Percentiles rank a stretch among this genome's conserved stretches.
Conservation (phyloP, 495 filamentous ascomycete genomes). For the Hamigera avellanea region DNA sequence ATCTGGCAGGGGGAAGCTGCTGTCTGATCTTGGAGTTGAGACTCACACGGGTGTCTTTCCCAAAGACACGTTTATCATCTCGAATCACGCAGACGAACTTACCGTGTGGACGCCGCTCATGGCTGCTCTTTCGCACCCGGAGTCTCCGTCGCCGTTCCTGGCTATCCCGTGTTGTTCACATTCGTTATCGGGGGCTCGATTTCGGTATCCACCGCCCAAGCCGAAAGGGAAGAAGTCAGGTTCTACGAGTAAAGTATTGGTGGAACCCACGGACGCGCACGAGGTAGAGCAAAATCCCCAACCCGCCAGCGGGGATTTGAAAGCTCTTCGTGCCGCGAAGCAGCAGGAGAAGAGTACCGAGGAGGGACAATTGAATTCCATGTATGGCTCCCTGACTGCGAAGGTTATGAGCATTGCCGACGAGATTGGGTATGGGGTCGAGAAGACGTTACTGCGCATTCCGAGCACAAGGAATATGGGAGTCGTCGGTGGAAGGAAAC, state of each 20-base stretch:
- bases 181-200: slow-evolving; percentile 61
- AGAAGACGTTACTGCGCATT: slow-evolving; percentile 72
- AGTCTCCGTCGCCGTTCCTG: slow-evolving; percentile 53
- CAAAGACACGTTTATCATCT: slow-evolving; percentile 77
- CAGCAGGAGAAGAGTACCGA: slow-evolving; percentile 21
- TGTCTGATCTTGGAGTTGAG: slow-evolving; percentile 11
- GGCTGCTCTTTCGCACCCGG: slow-evolving; percentile 54
- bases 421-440: slow-evolving; percentile 62
- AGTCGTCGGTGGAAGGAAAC: slow-evolving; percentile 49
- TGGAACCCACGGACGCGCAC: not conserved
- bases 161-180: slow-evolving; percentile 94
- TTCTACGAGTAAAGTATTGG: not conserved
- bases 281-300: slow-evolving; percentile 14
- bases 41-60: slow-evolving; percentile 65
- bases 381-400: slow-evolving; percentile 62
- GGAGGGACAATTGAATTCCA: slow-evolving; percentile 31
- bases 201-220: slow-evolving; percentile 51
- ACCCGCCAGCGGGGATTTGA: slow-evolving; percentile 30
- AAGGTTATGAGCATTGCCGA: slow-evolving; percentile 56
- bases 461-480: slow-evolving; percentile 83
- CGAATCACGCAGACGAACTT: slow-evolving; percentile 92
- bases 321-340: slow-evolving; percentile 25
- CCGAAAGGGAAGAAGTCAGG: not conserved
- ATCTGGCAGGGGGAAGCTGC: not conserved
- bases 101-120: slow-evolving; percentile 93